These are phyloP conservation scores for Dorcoceras hygrometricum DNA, from an alignment of 257 asterid species.

Conservation along the genomic window DNA sequence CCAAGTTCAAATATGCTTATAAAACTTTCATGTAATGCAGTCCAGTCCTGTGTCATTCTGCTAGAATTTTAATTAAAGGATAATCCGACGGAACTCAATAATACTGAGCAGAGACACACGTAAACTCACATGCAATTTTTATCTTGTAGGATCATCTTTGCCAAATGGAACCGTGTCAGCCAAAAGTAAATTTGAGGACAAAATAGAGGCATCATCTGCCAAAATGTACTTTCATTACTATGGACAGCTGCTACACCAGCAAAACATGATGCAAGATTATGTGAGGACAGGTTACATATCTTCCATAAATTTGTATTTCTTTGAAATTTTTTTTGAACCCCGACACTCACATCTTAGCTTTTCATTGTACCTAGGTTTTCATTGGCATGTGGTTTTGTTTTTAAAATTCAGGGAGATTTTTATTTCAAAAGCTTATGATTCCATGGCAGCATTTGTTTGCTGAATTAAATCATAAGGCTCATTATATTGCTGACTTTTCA, in stretches of 20 bases:
- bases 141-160: conserved; percentile 51
- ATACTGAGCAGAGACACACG: conserved; percentile 4
- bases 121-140: conserved; percentile 19
- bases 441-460: conserved; percentile 4
- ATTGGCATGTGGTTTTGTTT: conserved; percentile 12
- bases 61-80: background rate
- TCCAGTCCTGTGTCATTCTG: conserved; percentile 8
- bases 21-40: background rate
- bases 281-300: conserved; percentile 87
- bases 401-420: background rate
- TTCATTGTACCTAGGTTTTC: conserved; percentile 9
- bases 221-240: conserved; percentile 98
- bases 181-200: conserved; percentile 81
- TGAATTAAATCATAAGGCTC: conserved; percentile 8
- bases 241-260: conserved; percentile 97
- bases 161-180: conserved; percentile 57
- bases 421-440: conserved; percentile 13
- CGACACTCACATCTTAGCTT: background rate
- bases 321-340: conserved; percentile 2
- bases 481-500: conserved; percentile 22
- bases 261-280: conserved; percentile 98
- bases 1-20: background rate
- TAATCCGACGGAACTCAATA: background rate
- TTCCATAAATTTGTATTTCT: conserved; percentile 20
- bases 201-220: conserved; percentile 95